A percentile compares a stretch with the other conserved stretches of the same genome.
Evolutionary conservation across 495 filamentous ascomycete species (phyloP).

Genomic region (Penicillium chermesinum): DNA sequence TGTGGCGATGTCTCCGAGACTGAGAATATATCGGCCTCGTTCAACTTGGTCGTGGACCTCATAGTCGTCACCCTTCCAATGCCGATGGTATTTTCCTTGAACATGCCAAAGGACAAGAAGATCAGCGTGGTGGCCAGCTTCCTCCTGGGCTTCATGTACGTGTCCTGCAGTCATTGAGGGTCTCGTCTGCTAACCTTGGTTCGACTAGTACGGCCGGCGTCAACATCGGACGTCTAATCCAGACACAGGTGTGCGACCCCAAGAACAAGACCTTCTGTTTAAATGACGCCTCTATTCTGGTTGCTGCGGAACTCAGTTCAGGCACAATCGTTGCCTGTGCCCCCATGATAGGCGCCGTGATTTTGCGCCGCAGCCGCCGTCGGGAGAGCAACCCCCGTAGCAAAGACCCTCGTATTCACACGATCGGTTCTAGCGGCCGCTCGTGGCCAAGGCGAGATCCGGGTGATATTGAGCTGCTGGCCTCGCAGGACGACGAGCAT

Average conservation of each 20-base stretch:
- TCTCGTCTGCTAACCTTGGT: background rate
- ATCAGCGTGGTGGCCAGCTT: constrained; percentile 9
- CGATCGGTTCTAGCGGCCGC: background rate
- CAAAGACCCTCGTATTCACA: background rate
- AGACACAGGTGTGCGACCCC: constrained; percentile 8
- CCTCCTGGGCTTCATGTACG: constrained; percentile 15
- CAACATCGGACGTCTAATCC: constrained; percentile 17
- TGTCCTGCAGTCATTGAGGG: background rate
- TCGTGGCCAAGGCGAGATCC: background rate
- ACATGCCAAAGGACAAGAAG: constrained; percentile 15
- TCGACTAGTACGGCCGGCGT: constrained; percentile 7
- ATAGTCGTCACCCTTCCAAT: constrained; percentile 14
- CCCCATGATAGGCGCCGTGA: constrained; percentile 14
- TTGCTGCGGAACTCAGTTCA: constrained; percentile 11
- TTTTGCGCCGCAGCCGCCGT: constrained; percentile 5
- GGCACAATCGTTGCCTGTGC: constrained; percentile 15
- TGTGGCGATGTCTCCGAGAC: constrained; percentile 13
- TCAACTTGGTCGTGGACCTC: constrained; percentile 19
- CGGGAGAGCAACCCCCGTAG: background rate
- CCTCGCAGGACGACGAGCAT: background rate
- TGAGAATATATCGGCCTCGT: constrained; percentile 15
- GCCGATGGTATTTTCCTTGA: constrained; percentile 12
- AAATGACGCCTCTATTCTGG: constrained; percentile 11
- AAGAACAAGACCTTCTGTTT: constrained; percentile 11
- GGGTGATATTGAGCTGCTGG: background rate